Conservation (phyloP, 305 asterid genomes). For the Salvia sclarea region DNA sequence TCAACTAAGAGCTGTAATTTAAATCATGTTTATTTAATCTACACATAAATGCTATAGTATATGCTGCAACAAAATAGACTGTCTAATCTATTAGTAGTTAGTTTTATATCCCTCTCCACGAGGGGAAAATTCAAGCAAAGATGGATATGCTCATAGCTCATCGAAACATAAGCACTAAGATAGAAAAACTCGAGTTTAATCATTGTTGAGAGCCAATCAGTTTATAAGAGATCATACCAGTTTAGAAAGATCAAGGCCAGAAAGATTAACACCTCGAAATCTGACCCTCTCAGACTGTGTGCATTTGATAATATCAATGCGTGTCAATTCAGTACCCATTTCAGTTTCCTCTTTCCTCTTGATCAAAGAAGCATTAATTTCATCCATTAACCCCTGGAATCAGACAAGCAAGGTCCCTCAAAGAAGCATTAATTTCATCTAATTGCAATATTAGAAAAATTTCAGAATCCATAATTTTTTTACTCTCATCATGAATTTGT, state of each 20-base stretch:
- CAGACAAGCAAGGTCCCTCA: constrained; percentile 25
- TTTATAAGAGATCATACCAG: constrained; percentile 50
- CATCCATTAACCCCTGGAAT: constrained; percentile 76
- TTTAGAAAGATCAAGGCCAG: constrained; percentile 93
- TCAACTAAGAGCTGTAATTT: background rate
- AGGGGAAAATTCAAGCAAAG: constrained; percentile 7
- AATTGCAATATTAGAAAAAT: background rate
- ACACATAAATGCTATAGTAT: background rate
- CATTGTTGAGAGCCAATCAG: constrained; percentile 13
- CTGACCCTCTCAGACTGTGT: constrained; percentile 88
- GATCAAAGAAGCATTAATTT: constrained; percentile 52
- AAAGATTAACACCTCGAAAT: constrained; percentile 90
- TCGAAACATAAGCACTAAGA: background rate
- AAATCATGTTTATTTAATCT: constrained; percentile 8
- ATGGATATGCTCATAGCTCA: constrained; percentile 21
- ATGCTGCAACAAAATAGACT: constrained; percentile 11
- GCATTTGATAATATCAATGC: constrained; percentile 90
- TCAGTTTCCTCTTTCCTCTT: constrained; percentile 82
- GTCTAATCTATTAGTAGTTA: constrained; percentile 14
- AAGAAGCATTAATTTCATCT: background rate
- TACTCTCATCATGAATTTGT: background rate
- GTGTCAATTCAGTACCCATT: constrained; percentile 76
- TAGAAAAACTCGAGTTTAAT: constrained; percentile 14
- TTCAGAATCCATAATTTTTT: background rate
- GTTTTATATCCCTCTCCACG: background rate